phyloP scores from a whole-genome alignment of 352 stramenopile species.

The Pythium apleroticum region DNA sequence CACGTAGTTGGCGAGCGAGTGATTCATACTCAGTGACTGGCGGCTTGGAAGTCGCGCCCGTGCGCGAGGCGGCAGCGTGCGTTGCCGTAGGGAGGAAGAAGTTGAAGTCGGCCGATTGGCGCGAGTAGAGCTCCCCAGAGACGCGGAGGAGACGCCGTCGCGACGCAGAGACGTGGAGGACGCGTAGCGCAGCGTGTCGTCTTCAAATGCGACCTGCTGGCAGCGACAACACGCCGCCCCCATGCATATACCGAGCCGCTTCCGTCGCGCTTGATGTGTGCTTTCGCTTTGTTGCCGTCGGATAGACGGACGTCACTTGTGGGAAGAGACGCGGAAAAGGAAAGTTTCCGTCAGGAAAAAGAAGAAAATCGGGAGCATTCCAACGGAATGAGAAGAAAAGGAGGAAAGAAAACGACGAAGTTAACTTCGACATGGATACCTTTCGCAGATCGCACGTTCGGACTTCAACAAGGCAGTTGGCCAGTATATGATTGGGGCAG shows the following conservation, averaged over 20 bases:
- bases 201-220: slow-evolving; percentile 61
- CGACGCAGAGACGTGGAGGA: slow-evolving; percentile 23
- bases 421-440: slow-evolving; percentile 18
- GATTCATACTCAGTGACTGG: slow-evolving; percentile 36
- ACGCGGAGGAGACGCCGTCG: slow-evolving; percentile 8
- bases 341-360: background rate
- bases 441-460: slow-evolving; percentile 11
- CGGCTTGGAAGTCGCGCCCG: slow-evolving; percentile 24
- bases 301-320: slow-evolving; percentile 1
- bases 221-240: slow-evolving; percentile 68
- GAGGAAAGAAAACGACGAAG: background rate
- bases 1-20: slow-evolving; percentile 72
- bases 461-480: slow-evolving; percentile 28
- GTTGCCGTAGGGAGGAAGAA: slow-evolving; percentile 8
- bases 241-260: slow-evolving; percentile 41
- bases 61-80: background rate
- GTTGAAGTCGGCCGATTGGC: background rate
- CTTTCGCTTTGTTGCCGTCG: slow-evolving; percentile 20
- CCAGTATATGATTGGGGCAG: background rate
- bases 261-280: background rate
- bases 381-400: background rate
- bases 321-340: slow-evolving; percentile 18
- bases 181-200: slow-evolving; percentile 45
- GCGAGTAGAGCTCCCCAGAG: background rate
- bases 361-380: background rate